A percentile compares a stretch with the other conserved stretches of the same genome.
Conservation (phyloP, 2,329 filamentous ascomycete genomes). For the Calycina herbarum region DNA sequence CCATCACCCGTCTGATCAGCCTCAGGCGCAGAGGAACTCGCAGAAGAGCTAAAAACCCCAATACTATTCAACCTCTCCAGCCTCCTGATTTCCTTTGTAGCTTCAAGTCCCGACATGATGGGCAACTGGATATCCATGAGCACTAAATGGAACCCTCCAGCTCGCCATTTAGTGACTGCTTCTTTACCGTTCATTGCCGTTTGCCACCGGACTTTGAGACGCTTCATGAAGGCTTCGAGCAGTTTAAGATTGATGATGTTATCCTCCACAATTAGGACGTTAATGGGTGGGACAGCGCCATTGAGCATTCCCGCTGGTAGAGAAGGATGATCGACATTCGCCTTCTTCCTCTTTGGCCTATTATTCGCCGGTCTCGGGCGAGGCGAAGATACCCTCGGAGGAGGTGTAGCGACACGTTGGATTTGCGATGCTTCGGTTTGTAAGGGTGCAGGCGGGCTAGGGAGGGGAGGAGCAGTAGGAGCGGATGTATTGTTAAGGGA, state of each 20-base stretch:
- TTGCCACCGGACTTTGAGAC: constrained; percentile 92
- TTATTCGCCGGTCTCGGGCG: constrained; percentile 37
- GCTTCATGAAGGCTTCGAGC: constrained; percentile 92
- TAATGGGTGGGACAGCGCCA: constrained; percentile 88
- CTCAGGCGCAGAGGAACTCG: constrained; percentile 52
- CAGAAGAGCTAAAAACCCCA: constrained; percentile 79
- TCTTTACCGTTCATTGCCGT: constrained; percentile 96
- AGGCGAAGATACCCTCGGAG: constrained; percentile 50
- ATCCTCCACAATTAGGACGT: constrained; percentile 96
- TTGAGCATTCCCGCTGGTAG: constrained; percentile 69
- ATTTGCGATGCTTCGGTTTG: constrained; percentile 50
- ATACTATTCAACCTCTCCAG: constrained; percentile 90
- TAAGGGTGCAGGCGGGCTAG: constrained; percentile 52
- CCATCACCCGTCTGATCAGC: constrained; percentile 46
- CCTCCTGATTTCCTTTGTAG: constrained; percentile 89
- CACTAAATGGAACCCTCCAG: constrained; percentile 91
- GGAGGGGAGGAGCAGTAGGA: constrained; percentile 51
- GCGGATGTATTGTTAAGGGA: constrained; percentile 34
- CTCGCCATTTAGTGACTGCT: constrained; percentile 89
- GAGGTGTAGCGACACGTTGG: constrained; percentile 42
- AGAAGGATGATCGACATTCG: constrained; percentile 44
- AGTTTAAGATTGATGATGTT: constrained; percentile 97
- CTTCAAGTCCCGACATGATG: constrained; percentile 92
- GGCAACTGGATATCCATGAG: constrained; percentile 98
- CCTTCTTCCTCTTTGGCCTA: constrained; percentile 56